These are phyloP conservation scores for Ophiocordyceps camponoti-floridani DNA, from an alignment of 2,329 filamentous ascomycete genomes.

Conservation along the genomic window DNA sequence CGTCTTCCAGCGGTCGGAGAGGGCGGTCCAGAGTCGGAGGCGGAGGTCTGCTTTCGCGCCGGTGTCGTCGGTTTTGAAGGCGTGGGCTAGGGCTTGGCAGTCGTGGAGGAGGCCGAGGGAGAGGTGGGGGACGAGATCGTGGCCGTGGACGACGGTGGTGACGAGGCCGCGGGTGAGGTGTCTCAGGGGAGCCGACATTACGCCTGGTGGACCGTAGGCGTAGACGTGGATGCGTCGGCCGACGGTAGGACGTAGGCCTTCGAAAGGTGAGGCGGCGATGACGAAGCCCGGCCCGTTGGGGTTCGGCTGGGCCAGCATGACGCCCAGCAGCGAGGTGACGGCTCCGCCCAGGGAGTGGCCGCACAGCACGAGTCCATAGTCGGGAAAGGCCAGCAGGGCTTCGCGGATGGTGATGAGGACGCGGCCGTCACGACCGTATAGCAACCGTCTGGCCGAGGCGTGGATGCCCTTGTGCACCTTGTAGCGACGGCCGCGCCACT, in stretches of 20 bases:
- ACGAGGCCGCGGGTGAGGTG: constrained; percentile 56
- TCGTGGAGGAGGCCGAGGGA: constrained; percentile 60
- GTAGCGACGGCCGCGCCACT: constrained; percentile 45
- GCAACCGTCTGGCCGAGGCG: constrained; percentile 47
- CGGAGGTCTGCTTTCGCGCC: constrained; percentile 50
- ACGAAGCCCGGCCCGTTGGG: constrained; percentile 39
- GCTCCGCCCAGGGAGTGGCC: constrained; percentile 53
- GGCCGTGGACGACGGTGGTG: constrained; percentile 55
- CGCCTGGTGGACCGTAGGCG: constrained; percentile 58
- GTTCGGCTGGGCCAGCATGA: constrained; percentile 50
- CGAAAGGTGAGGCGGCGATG: constrained; percentile 33
- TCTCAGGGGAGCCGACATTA: constrained; percentile 52
- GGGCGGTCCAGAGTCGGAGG: constrained; percentile 44
- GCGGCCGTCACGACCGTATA: constrained; percentile 48
- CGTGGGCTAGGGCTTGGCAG: constrained; percentile 51
- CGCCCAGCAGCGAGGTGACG: constrained; percentile 51
- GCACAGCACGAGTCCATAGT: constrained; percentile 52
- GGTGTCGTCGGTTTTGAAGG: constrained; percentile 54
- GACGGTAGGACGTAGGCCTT: constrained; percentile 37
- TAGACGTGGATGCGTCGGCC: constrained; percentile 63
- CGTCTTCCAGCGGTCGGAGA: constrained; percentile 38
- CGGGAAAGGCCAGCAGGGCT: constrained; percentile 45
- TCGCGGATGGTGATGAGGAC: constrained; percentile 49
- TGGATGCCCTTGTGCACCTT: constrained; percentile 61
- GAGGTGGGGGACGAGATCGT: constrained; percentile 56